Evolutionary conservation across 164 flowering plant genomes (phyloP).

Genomic region (Stephania cephalantha): DNA sequence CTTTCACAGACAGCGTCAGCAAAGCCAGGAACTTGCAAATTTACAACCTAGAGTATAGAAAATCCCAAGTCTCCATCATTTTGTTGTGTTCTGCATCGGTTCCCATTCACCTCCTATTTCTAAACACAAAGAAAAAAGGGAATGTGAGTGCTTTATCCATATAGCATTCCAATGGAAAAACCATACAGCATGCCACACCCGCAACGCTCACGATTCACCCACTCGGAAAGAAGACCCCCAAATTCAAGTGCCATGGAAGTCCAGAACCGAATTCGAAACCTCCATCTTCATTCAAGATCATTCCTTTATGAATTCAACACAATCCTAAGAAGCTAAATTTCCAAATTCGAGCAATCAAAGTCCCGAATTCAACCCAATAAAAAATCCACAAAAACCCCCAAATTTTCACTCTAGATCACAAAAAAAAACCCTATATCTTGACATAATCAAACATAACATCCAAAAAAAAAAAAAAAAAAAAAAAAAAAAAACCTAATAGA

Average conservation of each 20-base stretch:
- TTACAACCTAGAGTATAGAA: neutral
- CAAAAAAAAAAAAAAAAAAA: neutral
- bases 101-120: neutral
- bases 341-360: neutral
- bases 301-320: neutral
- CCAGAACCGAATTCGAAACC: neutral
- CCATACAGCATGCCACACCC: neutral
- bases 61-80: neutral
- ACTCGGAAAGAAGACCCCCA: neutral
- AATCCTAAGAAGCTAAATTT: neutral
- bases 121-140: neutral
- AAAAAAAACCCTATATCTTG: neutral
- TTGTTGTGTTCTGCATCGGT: neutral
- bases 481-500: neutral
- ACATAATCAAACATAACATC: neutral
- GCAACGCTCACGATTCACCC: neutral
- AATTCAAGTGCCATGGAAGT: neutral
- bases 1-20: neutral
- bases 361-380: neutral
- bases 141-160: neutral
- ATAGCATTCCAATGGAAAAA: neutral
- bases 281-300: neutral
- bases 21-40: too few relatives aligned
- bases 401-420: neutral
- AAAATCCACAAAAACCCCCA: neutral